Evolutionary conservation across 1,284 basidiomycete species (phyloP), one percentile per base, ranked within the genome.

Genomic region (Rhodotorula mucilaginosa): DNA sequence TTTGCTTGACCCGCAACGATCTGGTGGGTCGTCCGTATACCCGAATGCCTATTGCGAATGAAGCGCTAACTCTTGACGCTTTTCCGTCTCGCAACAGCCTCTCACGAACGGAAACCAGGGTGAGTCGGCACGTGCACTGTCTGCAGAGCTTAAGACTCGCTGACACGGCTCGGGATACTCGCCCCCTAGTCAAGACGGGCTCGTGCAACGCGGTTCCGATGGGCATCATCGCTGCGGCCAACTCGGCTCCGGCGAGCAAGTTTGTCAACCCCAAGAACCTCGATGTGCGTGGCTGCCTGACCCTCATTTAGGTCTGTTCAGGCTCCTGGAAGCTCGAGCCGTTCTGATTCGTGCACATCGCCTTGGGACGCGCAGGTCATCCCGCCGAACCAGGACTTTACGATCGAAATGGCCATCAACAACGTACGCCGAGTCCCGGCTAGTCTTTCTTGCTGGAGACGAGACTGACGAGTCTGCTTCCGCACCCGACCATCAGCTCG

Each of bases 141-240:
- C 39, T 44, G 8, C 34, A 34, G 34, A 6, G 5, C 6, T 34
- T 5, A 34, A 6, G 6, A 8, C 34, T 8, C 10, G 21, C 19
- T 34, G 26, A 49, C 48, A 3, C 48, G 21, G 21, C 3, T 15
- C 48, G 18, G 48, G 18, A 49, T 21, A 15, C 18, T 5, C 48
- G 48, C 3, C 21, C 18, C 8, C 44, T 26, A 87, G 83, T 88
- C 79, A 80, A 81, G 67, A 82, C 83, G 34, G 88, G 87, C 63
- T 89, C 87, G 64, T 88, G 88, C 81, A 87, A 87, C 80, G 85
- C 86, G 23, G 85, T 86, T 39, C 87, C 87, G 44, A 88, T 88
- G 71, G 77, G 76, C 26, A 61, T 76, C 47, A 77, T 78, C 68
- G 69, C 64, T 18, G 74, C 76, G 19, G 64, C 69, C 26, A 58